Conservation (phyloP, 2,329 filamentous ascomycete species). For the Aspergillus calidoustus region DNA sequence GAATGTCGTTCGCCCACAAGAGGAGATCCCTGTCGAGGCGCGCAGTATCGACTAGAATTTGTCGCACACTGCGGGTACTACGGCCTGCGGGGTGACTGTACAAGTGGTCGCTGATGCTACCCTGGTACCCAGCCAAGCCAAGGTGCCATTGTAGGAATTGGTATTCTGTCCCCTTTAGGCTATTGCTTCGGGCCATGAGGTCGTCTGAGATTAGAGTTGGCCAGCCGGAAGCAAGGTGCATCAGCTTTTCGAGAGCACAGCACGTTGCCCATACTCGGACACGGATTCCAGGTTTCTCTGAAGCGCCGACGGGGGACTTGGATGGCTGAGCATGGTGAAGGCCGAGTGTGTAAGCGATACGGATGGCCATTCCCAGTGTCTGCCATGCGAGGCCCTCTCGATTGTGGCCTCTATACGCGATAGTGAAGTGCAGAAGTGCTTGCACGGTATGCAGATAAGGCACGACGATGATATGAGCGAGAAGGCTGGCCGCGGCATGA, state of each 20-base stretch:
- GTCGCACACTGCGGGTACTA: conserved; percentile 10
- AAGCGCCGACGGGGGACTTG: background rate
- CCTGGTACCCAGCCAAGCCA: conserved; percentile 17
- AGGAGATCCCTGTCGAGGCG: conserved; percentile 14
- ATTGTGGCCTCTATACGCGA: conserved; percentile 19
- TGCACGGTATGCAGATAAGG: conserved; percentile 23
- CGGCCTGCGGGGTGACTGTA: conserved; percentile 13
- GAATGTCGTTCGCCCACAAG: conserved; percentile 20
- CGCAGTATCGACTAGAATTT: conserved; percentile 22
- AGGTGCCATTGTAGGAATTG: conserved; percentile 20
- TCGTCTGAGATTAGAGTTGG: conserved; percentile 14
- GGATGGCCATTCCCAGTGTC: conserved; percentile 20
- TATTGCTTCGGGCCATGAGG: conserved; percentile 4
- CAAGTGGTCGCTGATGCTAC: conserved; percentile 22
- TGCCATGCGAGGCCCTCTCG: conserved; percentile 24
- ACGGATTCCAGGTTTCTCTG: background rate
- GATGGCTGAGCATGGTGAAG: conserved; percentile 12
- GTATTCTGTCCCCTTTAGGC: background rate
- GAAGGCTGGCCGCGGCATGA: conserved; percentile 18
- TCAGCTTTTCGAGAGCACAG: conserved; percentile 21
- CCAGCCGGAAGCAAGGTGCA: conserved; percentile 21
- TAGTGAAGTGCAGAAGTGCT: conserved; percentile 17
- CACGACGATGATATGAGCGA: conserved; percentile 18
- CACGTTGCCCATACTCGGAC: conserved; percentile 18
- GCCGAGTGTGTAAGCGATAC: conserved; percentile 22